Conservation (phyloP, 176 grass and related monocot species). For the Paspalum notatum region DNA sequence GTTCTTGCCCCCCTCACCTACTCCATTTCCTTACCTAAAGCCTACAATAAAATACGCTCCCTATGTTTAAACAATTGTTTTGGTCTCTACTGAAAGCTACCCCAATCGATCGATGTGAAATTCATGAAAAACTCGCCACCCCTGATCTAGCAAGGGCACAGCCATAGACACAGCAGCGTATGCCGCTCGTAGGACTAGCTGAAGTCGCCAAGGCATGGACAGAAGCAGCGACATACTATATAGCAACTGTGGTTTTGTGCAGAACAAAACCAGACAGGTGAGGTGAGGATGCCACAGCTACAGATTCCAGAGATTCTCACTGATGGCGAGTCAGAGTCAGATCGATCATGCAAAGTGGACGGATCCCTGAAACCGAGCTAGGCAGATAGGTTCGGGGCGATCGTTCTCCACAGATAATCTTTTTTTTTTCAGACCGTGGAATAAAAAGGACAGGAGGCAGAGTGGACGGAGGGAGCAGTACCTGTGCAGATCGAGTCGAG, state of each 20-base stretch:
- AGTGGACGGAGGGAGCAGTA: not conserved
- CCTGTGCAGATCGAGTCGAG: constrained; percentile 8
- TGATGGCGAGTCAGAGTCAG: not conserved
- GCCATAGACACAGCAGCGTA: not conserved
- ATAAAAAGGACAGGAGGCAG: not conserved
- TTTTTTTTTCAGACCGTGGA: too few species aligned
- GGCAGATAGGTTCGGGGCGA: not conserved
- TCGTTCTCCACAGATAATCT: not conserved
- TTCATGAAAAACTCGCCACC: not conserved
- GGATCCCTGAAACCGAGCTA: not conserved
- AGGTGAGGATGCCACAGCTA: not conserved
- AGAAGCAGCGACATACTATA: not conserved
- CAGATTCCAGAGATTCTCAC: not conserved
- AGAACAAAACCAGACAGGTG: not conserved
- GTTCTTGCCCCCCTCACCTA: constrained; percentile 14
- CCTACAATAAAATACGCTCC: not conserved
- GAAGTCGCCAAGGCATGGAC: not conserved
- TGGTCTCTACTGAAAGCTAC: not conserved
- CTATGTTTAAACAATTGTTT: not conserved
- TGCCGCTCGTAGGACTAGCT: not conserved
- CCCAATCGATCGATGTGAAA: not conserved
- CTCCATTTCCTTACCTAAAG: constrained; percentile 30
- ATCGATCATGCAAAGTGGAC: not conserved
- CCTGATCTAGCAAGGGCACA: not conserved
- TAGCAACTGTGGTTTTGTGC: not conserved